phyloP scores from a whole-genome alignment of 768 basidiomycete species.

The Psilocybe sp. region DNA sequence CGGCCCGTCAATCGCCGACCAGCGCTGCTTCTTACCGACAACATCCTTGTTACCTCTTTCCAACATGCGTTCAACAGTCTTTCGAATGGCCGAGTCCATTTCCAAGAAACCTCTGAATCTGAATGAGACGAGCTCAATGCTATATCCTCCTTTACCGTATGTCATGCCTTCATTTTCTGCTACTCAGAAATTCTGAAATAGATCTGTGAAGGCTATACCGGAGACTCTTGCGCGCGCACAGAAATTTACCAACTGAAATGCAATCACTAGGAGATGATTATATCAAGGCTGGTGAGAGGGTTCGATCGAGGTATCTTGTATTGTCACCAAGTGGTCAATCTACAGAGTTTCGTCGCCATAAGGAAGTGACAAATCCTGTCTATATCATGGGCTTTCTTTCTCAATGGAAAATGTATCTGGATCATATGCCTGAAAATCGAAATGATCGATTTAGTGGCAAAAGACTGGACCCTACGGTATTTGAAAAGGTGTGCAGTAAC shows the following conservation, averaged over 20 bases:
- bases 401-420: conserved; percentile 94
- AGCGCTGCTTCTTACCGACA: too few relatives aligned
- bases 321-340: neutral
- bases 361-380: conserved; percentile 74
- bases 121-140: conserved; percentile 57
- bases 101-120: conserved; percentile 58
- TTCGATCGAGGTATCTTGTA: neutral
- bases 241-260: conserved; percentile 72
- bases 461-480: conserved; percentile 63
- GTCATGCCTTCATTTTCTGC: conserved; percentile 20
- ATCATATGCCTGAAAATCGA: conserved; percentile 53
- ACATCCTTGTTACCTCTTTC: neutral
- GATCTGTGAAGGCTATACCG: conserved; percentile 64
- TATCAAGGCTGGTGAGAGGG: conserved; percentile 65
- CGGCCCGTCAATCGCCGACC: too few relatives aligned
- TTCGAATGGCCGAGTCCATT: conserved; percentile 54
- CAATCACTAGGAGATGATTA: conserved; percentile 83
- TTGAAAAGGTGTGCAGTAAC: conserved; percentile 62
- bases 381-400: conserved; percentile 94
- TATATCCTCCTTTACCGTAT: conserved; percentile 85
- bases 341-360: conserved; percentile 85
- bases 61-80: conserved; percentile 38
- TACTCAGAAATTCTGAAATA: neutral
- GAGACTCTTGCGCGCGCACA: conserved; percentile 76
- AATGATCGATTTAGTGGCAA: conserved; percentile 56